These are phyloP conservation scores for Beauveria bassiana DNA, from an alignment of 2,329 filamentous ascomycete species.

Conservation along the genomic window DNA sequence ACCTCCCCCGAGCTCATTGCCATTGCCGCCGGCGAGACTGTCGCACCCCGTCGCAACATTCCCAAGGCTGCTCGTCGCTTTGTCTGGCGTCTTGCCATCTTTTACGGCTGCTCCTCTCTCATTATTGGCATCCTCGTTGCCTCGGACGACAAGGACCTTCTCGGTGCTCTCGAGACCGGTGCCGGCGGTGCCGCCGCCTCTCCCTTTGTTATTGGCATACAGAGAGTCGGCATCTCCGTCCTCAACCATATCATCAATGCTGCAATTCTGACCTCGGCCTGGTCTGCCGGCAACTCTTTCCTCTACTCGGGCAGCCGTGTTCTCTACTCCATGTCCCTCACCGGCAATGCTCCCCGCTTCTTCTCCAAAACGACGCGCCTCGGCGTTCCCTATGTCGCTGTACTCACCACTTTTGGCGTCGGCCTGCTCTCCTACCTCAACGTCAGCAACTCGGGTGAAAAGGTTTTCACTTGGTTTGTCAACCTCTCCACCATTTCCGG, in stretches of 20 bases:
- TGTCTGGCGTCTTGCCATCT: constrained; percentile 53
- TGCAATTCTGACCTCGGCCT: constrained; percentile 58
- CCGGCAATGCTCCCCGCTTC: constrained; percentile 55
- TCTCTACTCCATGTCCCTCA: constrained; percentile 59
- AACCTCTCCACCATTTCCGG: constrained; percentile 60
- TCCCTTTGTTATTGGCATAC: constrained; percentile 61
- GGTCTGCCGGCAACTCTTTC: constrained; percentile 54
- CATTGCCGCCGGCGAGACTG: constrained; percentile 57
- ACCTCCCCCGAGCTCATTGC: constrained; percentile 56
- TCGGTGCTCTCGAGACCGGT: constrained; percentile 42
- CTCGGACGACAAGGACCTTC: constrained; percentile 55
- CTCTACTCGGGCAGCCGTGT: constrained; percentile 63
- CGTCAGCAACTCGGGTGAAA: constrained; percentile 51
- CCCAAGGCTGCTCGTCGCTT: constrained; percentile 57
- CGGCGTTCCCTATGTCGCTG: constrained; percentile 52
- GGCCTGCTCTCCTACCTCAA: constrained; percentile 65
- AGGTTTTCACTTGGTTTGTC: constrained; percentile 64
- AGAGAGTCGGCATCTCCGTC: constrained; percentile 53
- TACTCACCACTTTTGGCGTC: constrained; percentile 48
- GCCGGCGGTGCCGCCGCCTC: constrained; percentile 42
- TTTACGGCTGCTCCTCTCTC: constrained; percentile 56
- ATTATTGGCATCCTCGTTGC: constrained; percentile 56
- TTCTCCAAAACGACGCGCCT: constrained; percentile 53
- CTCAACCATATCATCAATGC: constrained; percentile 63
- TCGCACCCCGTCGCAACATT: constrained; percentile 57